Evolutionary conservation across 495 filamentous ascomycete species (phyloP).

Genomic region (Penicillium macrosclerotiorum): DNA sequence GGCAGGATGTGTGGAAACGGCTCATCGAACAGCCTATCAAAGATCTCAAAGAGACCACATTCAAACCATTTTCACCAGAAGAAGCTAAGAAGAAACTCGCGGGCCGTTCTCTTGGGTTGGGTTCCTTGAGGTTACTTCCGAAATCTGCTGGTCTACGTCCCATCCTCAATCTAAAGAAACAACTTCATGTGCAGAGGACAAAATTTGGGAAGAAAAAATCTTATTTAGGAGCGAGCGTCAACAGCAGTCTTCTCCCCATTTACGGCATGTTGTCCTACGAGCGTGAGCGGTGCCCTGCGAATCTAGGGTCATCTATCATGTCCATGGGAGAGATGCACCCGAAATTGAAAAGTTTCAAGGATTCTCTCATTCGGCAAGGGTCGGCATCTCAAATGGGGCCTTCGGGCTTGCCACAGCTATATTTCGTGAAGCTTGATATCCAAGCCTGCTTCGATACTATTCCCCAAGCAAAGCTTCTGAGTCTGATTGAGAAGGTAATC

Average conservation of each 20-base stretch:
- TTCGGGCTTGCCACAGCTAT: slow-evolving; percentile 41
- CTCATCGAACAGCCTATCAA: slow-evolving; percentile 71
- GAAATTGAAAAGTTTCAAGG: slow-evolving; percentile 69
- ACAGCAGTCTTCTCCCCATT: slow-evolving; percentile 72
- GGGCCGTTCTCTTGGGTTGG: slow-evolving; percentile 65
- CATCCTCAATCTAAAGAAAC: slow-evolving; percentile 79
- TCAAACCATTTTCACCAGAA: slow-evolving; percentile 68
- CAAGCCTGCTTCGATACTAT: slow-evolving; percentile 94
- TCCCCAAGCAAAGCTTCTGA: slow-evolving; percentile 72
- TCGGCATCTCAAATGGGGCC: not conserved
- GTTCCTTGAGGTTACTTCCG: slow-evolving; percentile 76
- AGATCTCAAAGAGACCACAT: slow-evolving; percentile 68
- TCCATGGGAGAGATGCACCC: slow-evolving; percentile 79
- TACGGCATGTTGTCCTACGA: slow-evolving; percentile 77
- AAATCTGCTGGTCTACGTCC: slow-evolving; percentile 71
- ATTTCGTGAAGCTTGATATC: slow-evolving; percentile 91
- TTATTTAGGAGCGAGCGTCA: slow-evolving; percentile 72
- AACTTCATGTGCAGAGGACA: slow-evolving; percentile 45
- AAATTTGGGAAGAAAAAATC: slow-evolving; percentile 44
- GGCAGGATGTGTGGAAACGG: slow-evolving; percentile 85
- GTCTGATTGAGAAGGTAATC: slow-evolving; percentile 61
- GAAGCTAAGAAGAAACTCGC: slow-evolving; percentile 58
- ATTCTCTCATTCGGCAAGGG: slow-evolving; percentile 15
- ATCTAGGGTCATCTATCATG: slow-evolving; percentile 73
- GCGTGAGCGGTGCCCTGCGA: slow-evolving; percentile 57